Evolutionary conservation across 345 rosid genomes (phyloP).

Genomic region (Eucalyptus microcorys): DNA sequence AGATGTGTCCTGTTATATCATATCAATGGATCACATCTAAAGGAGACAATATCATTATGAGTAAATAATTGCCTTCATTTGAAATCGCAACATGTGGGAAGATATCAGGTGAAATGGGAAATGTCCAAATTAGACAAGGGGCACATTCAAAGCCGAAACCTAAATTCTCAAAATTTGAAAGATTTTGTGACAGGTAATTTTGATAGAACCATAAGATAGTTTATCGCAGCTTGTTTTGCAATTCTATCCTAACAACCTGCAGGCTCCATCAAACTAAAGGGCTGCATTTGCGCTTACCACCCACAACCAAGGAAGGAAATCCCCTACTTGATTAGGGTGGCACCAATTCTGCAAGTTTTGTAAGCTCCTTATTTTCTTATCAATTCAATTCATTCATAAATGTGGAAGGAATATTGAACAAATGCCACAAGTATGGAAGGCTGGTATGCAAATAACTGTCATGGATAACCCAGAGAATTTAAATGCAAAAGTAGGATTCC

Average conservation of each 20-base stretch:
- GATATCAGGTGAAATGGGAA: not conserved
- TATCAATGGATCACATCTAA: not conserved
- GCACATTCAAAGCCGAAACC: not conserved
- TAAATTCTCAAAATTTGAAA: not conserved
- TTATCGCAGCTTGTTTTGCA: not conserved
- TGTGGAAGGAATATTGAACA: not conserved
- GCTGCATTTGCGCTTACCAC: not conserved
- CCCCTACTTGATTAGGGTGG: not conserved
- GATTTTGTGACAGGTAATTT: not conserved
- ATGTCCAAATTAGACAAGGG: not conserved
- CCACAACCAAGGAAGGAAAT: not conserved
- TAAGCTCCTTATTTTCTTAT: not conserved
- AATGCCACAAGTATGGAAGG: not conserved
- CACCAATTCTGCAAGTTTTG: not conserved
- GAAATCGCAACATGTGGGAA: not conserved
- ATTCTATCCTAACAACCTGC: not conserved
- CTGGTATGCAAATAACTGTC: not conserved
- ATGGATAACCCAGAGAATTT: not conserved
- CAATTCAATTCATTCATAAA: not conserved
- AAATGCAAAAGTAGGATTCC: not conserved
- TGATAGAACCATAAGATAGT: not conserved
- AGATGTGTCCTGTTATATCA: slow-evolving; percentile 60
- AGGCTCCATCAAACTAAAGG: not conserved
- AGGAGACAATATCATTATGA: not conserved
- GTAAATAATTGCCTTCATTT: not conserved